Base-by-base conservation (phyloP, 2,329 filamentous ascomycete genomes). In the Didymella arachidicola region DNA sequence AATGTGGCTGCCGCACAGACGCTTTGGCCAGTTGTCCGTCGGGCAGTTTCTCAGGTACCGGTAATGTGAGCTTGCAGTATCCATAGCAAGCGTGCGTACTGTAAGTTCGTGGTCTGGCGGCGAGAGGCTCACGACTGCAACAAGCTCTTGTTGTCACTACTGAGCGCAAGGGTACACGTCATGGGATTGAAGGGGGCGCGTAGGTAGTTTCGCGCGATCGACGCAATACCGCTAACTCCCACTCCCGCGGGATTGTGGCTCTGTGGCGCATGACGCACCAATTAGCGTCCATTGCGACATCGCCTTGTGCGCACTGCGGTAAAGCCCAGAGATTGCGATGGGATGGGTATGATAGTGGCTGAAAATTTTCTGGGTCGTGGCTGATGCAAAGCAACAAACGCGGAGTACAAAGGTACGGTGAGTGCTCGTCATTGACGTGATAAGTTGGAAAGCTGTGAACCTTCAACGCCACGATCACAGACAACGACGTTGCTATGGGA, bases 241-340 rank as follows among this genome's bases (percentile, higher is more conserved):
- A 47, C 32, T 48, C 46, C 55, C 44, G 49, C 55, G 49, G 41
- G 41, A 26, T 4, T 34, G 49, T 49, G 44, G 55, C 55, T 27
- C 48, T 49, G 55, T 53, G 44, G 56, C 50, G 50, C 39, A 53
- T 53, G 49, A 53, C 45, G 50, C 45, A 59, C 56, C 56, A 59
- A 59, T 57, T 59, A 59, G 56, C 50, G 56, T 42, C 7, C 49
- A 59, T 59, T 32, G 50, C 56, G 56, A 59, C 45, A 53, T 59
- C 56, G 50, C 56, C 36, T 11, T 26, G 26, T 34, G 56, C 56
- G 44, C 49, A 22, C 1, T 50, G 14, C 41, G 56, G 44, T 29
- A 34, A 11, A 11, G 56, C 48, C 1, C 41, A 38, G 6, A 32
- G 27, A 39, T 29, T 42, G 32, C 34, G 44, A 43, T 41, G 14